Base-by-base conservation (phyloP, 495 filamentous ascomycete genomes). In the Neurospora tetraspora region DNA sequence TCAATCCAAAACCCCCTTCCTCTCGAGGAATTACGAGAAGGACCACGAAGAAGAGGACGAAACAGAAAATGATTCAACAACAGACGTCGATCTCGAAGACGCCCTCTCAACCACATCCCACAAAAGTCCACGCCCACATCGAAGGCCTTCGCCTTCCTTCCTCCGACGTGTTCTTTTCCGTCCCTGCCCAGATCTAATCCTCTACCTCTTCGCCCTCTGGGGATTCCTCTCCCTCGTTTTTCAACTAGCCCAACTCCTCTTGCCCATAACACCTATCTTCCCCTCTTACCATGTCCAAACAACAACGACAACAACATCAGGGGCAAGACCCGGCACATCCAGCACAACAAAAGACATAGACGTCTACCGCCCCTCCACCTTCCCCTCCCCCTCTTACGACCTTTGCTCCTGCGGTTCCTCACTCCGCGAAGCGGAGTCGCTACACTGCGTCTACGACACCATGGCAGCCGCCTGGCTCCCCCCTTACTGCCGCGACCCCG, bases 401-500 rank as follows among this genome's bases (percentile, higher is more conserved):
- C 31, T 68, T 61, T 74, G 73, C 70, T 23, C 68, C 70, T 74
- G 73, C 73, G 73, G 73, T 65, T 69, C 70, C 0, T 45, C n/a
- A n/a, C n/a, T n/a, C n/a, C n/a, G n/a, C n/a, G n/a, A n/a, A n/a
- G n/a, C n/a, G n/a, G n/a, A n/a, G n/a, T n/a, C n/a, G n/a, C n/a
- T n/a, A n/a, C n/a, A n/a, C n/a, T 34, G 74, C 53, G 43, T 39
- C 68, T 75, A 73, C 71, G 74, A 75, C 71, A 53, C 53, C 10
- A 72, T 75, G 34, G 71, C 74, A 2, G 47, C 74, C 18, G 74
- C 74, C 59, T 75, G 74, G 74, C 74, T 75, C 31, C 74, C 74
- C 1, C 68, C 38, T 2, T 11, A 70, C 31, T 75, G 74, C 36
- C 74, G 74, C 2, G 74, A 75, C 71, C 39, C 53, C 0, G 71